phyloP scores from a whole-genome alignment of 768 basidiomycete species.

The Calocybe cyanea region DNA sequence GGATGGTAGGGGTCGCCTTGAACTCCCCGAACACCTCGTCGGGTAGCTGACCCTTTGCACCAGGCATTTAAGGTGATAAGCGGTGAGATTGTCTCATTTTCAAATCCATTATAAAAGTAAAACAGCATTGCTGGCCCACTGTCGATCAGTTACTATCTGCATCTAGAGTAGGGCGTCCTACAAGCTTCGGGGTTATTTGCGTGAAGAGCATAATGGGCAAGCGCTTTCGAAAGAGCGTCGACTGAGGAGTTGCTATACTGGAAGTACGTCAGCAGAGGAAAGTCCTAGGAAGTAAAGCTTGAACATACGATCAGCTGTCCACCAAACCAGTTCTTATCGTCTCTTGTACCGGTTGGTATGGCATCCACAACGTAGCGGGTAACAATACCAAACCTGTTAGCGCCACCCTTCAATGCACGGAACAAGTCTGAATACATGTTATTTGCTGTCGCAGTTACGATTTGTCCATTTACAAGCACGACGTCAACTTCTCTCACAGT shows the following conservation, averaged over 20 bases:
- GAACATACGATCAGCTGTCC: constrained; percentile 31
- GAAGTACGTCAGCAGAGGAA: not conserved
- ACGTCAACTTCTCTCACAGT: constrained; percentile 35
- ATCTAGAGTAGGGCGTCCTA: constrained; percentile 24
- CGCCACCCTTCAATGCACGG: constrained; percentile 42
- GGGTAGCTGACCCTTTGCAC: constrained; percentile 33
- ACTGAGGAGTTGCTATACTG: constrained; percentile 36
- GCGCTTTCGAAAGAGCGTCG: constrained; percentile 32
- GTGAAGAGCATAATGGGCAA: constrained; percentile 31
- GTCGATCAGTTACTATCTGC: constrained; percentile 17
- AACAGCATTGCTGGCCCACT: constrained; percentile 13
- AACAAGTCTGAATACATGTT: constrained; percentile 40
- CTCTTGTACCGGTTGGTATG: constrained; percentile 33
- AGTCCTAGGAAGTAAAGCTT: not conserved
- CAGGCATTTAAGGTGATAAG: constrained; percentile 28
- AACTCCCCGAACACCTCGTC: constrained; percentile 33
- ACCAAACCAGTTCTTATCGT: constrained; percentile 35
- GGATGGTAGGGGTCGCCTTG: constrained; percentile 29
- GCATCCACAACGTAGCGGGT: constrained; percentile 38
- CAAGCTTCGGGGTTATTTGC: constrained; percentile 16
- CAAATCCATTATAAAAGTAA: not conserved
- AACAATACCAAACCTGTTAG: constrained; percentile 42
- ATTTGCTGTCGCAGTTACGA: constrained; percentile 38
- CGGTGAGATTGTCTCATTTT: not conserved
- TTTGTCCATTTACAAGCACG: constrained; percentile 35